phyloP scores from a whole-genome alignment of 352 stramenopile species.

The Phytopythium mirpurense region DNA sequence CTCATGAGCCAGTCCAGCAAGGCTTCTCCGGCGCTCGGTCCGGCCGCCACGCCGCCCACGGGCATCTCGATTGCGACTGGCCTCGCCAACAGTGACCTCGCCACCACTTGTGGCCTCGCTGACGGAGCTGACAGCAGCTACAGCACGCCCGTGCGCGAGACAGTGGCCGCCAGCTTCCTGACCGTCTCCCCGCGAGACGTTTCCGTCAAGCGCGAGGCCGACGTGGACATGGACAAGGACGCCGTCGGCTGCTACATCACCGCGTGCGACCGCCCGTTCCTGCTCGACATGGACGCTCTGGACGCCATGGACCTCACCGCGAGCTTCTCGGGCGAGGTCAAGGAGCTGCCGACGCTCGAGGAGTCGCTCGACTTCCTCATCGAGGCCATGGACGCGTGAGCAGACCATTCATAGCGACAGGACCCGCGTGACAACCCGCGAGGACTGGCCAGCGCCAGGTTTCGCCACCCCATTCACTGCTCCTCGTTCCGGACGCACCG shows the following conservation, averaged over 20 bases:
- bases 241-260: neutral
- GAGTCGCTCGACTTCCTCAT: conserved; percentile 60
- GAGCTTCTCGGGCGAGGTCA: neutral
- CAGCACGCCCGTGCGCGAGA: conserved; percentile 3
- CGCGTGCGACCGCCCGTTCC: conserved; percentile 6
- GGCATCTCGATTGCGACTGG: neutral
- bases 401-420: neutral
- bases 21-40: conserved; percentile 12
- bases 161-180: neutral
- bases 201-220: conserved; percentile 1
- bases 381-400: conserved; percentile 23
- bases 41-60: conserved; percentile 14
- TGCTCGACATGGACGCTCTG: conserved; percentile 3
- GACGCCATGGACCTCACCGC: neutral
- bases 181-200: neutral
- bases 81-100: neutral
- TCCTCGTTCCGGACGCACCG: too few species aligned
- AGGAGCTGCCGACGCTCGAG: conserved; percentile 39
- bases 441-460: too few species aligned
- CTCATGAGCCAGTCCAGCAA: conserved; percentile 18
- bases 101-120: too few species aligned
- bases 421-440: too few species aligned
- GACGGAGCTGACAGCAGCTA: conserved; percentile 4
- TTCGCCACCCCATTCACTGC: too few species aligned
- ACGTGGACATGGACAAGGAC: neutral